Conservation (phyloP, 176 grass and related monocot genomes). For the Elaeis guineensis region DNA sequence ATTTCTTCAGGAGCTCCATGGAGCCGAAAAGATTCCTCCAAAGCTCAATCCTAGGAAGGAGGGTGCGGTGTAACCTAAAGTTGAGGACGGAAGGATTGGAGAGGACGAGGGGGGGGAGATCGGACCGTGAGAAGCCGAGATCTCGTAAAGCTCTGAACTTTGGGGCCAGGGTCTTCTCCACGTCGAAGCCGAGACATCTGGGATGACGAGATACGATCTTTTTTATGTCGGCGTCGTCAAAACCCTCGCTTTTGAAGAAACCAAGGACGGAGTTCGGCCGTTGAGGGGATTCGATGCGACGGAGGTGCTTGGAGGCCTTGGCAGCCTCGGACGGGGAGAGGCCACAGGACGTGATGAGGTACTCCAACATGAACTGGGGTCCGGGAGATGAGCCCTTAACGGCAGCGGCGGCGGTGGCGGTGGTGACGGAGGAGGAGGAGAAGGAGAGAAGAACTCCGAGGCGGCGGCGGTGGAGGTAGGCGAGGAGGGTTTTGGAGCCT, state of each 20-base stretch:
- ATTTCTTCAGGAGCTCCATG: slow-evolving; percentile 16
- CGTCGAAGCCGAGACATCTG: slow-evolving; percentile 4
- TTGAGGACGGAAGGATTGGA: neutral
- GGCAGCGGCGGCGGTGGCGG: neutral
- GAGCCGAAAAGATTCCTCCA: slow-evolving; percentile 30
- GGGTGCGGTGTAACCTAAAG: slow-evolving; percentile 14
- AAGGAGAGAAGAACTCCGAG: neutral
- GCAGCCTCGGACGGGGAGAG: neutral
- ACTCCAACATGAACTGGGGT: slow-evolving; percentile 33
- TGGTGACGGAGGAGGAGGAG: neutral
- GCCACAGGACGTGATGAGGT: slow-evolving; percentile 36
- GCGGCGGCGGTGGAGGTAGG: neutral
- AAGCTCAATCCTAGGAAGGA: slow-evolving; percentile 40
- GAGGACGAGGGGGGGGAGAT: slow-evolving; percentile 11
- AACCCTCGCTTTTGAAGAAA: slow-evolving; percentile 9
- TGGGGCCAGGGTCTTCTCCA: slow-evolving; percentile 37
- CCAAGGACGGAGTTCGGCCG: slow-evolving; percentile 6
- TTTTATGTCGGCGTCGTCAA: neutral
- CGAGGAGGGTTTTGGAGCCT: no score
- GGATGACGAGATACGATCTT: no score
- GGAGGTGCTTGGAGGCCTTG: neutral
- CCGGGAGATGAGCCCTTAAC: neutral
- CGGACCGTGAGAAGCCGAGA: slow-evolving; percentile 26
- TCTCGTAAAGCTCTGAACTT: slow-evolving; percentile 3
- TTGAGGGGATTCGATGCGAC: slow-evolving; percentile 1